Evolutionary conservation across 192 early-diverging fungal species (phyloP).

Genomic region (Coemansia sp.): DNA sequence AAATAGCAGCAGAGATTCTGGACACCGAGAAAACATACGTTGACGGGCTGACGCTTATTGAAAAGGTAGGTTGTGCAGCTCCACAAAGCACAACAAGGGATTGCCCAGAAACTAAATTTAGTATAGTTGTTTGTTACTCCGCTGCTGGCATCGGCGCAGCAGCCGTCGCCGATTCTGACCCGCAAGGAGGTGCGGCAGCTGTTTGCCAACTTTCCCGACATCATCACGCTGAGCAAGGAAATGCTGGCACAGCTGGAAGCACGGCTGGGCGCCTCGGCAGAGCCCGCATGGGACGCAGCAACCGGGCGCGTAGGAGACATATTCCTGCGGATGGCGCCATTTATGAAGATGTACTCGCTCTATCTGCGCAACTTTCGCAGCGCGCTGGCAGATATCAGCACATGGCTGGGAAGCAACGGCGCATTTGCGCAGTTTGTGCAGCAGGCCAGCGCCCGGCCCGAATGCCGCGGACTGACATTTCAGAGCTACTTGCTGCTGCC

Average conservation of each 20-base stretch:
- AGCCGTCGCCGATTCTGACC: conserved; percentile 41
- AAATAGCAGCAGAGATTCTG: conserved; percentile 76
- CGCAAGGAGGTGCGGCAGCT: conserved; percentile 61
- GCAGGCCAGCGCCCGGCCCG: conserved; percentile 36
- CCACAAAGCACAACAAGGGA: not conserved
- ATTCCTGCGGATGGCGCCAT: conserved; percentile 48
- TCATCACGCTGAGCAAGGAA: conserved; percentile 59
- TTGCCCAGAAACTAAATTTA: not conserved
- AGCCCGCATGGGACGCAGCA: conserved; percentile 38
- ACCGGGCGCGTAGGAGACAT: conserved; percentile 50
- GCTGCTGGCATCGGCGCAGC: conserved; percentile 45
- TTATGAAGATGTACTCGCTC: conserved; percentile 57
- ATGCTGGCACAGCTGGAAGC: conserved; percentile 60
- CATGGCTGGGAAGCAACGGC: conserved; percentile 29
- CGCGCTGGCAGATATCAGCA: conserved; percentile 43
- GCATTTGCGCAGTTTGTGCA: conserved; percentile 44
- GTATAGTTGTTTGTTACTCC: conserved; percentile 47
- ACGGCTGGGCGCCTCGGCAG: conserved; percentile 43
- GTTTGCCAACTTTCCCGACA: conserved; percentile 67
- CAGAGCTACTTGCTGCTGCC: conserved; percentile 55
- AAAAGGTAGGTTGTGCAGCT: conserved; percentile 34
- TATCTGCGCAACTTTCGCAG: conserved; percentile 57
- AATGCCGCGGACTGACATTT: conserved; percentile 53
- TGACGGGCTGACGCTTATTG: conserved; percentile 59
- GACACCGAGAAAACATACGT: conserved; percentile 86